Evolutionary conservation across 768 basidiomycete species (phyloP).

Genomic region (Rhizopogon rudus): DNA sequence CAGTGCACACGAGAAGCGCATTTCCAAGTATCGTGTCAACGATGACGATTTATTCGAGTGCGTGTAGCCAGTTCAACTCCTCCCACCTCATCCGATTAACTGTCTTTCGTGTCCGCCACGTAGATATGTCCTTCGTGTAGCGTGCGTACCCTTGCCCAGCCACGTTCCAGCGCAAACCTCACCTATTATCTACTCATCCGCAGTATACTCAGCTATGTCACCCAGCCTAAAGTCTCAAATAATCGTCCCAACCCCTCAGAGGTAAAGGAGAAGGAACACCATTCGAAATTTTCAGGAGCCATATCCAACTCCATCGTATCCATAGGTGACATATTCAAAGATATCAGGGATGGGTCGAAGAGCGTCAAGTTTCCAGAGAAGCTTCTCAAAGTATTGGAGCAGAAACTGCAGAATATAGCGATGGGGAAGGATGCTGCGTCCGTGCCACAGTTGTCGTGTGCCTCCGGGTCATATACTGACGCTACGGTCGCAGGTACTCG

Average conservation of each 20-base stretch:
- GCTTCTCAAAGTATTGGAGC: conserved; percentile 84
- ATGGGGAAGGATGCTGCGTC: conserved; percentile 90
- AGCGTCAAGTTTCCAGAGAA: conserved; percentile 94
- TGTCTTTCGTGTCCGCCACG: conserved; percentile 7
- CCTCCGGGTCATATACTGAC: conserved; percentile 6
- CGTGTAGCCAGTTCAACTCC: conserved; percentile 22
- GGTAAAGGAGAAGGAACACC: conserved; percentile 57
- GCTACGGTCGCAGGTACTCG: conserved; percentile 54
- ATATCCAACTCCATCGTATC: conserved; percentile 50
- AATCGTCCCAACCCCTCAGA: conserved; percentile 29
- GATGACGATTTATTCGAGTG: conserved; percentile 89
- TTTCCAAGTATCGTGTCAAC: conserved; percentile 72
- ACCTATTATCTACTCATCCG: conserved; percentile 2
- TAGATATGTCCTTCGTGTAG: conserved; percentile 80
- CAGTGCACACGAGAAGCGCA: conserved; percentile 62
- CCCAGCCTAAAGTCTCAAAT: conserved; percentile 50
- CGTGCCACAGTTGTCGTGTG: conserved; percentile 28
- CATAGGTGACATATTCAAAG: conserved; percentile 79
- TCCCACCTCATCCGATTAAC: conserved; percentile 3
- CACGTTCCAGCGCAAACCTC: conserved; percentile 3
- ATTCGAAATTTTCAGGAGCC: conserved; percentile 60
- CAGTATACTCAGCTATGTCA: conserved; percentile 70
- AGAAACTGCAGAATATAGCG: conserved; percentile 85
- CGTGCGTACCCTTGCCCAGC: conserved; percentile 46
- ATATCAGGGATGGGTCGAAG: conserved; percentile 72